Evolutionary conservation across 257 asterid genomes (phyloP).

Genomic region (Thymus quinquecostatus): DNA sequence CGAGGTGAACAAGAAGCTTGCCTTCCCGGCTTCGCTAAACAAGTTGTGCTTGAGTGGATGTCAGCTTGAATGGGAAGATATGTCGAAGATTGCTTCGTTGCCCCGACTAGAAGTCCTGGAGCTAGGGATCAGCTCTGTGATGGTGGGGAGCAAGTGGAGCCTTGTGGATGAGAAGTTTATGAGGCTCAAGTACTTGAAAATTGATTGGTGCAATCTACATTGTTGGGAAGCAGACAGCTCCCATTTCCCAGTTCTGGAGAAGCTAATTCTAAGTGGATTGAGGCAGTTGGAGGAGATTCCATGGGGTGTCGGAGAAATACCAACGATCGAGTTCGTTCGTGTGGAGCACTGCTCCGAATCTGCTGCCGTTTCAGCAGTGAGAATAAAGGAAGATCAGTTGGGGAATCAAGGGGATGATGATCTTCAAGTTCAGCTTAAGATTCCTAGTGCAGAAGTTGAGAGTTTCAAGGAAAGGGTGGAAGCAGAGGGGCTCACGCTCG

Average conservation of each 20-base stretch:
- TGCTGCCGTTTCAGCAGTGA: neutral
- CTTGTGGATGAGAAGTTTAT: neutral
- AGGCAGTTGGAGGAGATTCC: conserved; percentile 5
- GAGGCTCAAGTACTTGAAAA: neutral
- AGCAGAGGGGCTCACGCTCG: neutral
- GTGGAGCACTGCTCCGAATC: neutral
- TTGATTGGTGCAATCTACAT: neutral
- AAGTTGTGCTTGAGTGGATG: too few species aligned
- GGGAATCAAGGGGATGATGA: neutral
- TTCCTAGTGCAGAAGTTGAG: neutral
- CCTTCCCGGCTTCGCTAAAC: too few species aligned
- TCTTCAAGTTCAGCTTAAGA: neutral
- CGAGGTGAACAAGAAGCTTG: too few species aligned
- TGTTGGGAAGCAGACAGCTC: neutral
- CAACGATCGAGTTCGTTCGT: neutral
- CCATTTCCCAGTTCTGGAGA: neutral
- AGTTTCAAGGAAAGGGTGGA: neutral
- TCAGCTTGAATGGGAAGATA: too few species aligned
- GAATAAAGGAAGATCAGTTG: neutral
- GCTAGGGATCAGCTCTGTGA: neutral
- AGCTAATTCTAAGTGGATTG: neutral
- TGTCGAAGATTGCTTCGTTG: neutral
- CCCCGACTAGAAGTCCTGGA: conserved; percentile 19
- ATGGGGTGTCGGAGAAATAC: neutral
- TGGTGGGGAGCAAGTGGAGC: neutral